Conservation (phyloP, 2,329 filamentous ascomycete genomes). For the Trichoderma sp. region DNA sequence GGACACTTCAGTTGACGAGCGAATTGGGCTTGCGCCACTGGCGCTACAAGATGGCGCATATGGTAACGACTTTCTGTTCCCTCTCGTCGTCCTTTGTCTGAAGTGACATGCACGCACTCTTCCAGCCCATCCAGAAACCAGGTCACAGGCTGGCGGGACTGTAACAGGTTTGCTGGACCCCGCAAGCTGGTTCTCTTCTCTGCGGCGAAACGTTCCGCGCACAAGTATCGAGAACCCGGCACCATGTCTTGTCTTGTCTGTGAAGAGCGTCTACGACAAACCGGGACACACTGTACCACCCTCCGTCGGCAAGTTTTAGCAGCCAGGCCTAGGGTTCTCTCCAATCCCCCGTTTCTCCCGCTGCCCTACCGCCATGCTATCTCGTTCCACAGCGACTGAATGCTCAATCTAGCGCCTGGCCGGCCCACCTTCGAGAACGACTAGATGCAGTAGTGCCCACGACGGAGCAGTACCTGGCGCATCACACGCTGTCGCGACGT, state of each 20-base stretch:
- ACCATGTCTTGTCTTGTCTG: background rate
- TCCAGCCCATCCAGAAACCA: background rate
- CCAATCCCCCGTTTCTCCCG: constrained; percentile 22
- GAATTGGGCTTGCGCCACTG: constrained; percentile 1
- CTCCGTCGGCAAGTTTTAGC: constrained; percentile 9
- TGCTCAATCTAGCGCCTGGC: constrained; percentile 23
- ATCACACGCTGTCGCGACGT: background rate
- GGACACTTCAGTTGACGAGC: background rate
- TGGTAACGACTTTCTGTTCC: background rate
- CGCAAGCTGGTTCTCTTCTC: background rate
- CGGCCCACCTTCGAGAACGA: constrained; percentile 14
- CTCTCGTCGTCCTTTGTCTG: background rate
- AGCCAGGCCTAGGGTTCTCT: constrained; percentile 20
- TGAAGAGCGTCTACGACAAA: background rate
- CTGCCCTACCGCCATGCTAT: constrained; percentile 26
- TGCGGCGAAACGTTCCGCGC: background rate
- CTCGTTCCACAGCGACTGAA: constrained; percentile 22
- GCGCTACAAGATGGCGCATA: background rate
- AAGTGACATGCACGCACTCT: constrained; percentile 11
- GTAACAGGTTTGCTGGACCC: background rate
- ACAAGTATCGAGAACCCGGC: background rate
- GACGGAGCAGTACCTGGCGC: constrained; percentile 1
- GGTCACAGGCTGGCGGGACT: background rate
- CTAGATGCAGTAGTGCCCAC: constrained; percentile 7
- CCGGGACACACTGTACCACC: background rate